A percentile compares a stretch with the other conserved stretches of the same genome.
These are phyloP conservation scores for Aaosphaeria arxii DNA, from an alignment of 2,329 filamentous ascomycete species.

Conservation along the genomic window DNA sequence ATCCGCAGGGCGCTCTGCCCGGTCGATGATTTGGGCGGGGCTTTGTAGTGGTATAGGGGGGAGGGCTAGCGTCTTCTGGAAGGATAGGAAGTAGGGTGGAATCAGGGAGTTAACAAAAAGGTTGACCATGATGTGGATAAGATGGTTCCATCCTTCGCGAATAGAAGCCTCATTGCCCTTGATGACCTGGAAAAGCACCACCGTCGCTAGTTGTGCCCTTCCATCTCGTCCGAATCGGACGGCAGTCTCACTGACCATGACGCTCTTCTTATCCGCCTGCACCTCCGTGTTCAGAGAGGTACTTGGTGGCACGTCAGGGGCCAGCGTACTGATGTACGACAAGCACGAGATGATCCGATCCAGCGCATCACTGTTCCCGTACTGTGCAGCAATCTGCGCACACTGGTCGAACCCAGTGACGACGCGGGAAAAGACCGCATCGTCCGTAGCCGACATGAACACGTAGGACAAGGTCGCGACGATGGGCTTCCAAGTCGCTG, in stretches of 20 bases:
- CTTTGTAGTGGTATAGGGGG: conserved; percentile 84
- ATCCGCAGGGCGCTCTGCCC: conserved; percentile 73
- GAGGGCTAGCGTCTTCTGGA: conserved; percentile 66
- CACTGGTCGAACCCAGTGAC: conserved; percentile 96
- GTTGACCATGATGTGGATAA: conserved; percentile 90
- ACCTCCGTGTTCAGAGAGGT: conserved; percentile 93
- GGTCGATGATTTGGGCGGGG: conserved; percentile 89
- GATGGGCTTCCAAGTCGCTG: conserved; percentile 91
- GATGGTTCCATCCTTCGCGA: conserved; percentile 73
- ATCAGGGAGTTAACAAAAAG: conserved; percentile 94
- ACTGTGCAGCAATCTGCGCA: conserved; percentile 83
- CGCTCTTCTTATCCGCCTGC: conserved; percentile 83
- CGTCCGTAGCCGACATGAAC: conserved; percentile 97
- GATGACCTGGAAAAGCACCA: conserved; percentile 92
- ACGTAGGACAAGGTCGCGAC: conserved; percentile 95
- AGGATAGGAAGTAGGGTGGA: conserved; percentile 69
- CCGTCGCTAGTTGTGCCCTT: conserved; percentile 86
- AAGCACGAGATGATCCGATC: conserved; percentile 92
- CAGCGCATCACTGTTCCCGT: conserved; percentile 78
- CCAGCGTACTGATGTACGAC: conserved; percentile 84
- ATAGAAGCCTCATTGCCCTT: conserved; percentile 79
- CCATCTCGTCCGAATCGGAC: conserved; percentile 94
- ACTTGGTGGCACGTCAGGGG: conserved; percentile 71
- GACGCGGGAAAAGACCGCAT: conserved; percentile 89
- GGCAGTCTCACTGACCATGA: conserved; percentile 98